Evolutionary conservation across 2,329 filamentous ascomycete genomes (phyloP), one percentile per base, ranked within the genome.

Genomic region (Hypomyces perniciosus): DNA sequence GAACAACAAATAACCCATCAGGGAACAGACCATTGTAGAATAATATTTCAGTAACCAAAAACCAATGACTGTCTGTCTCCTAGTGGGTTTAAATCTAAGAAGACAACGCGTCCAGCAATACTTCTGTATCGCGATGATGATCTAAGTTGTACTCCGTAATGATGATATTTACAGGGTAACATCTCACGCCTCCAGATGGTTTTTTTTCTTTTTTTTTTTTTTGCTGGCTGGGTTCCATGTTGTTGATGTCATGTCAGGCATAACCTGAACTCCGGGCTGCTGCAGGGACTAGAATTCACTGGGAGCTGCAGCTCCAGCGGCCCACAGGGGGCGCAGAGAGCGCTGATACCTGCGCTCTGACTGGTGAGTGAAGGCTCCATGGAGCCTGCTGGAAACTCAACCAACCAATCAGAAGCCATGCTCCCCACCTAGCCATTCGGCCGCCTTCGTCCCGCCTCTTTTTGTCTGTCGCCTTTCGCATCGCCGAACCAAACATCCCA

Each of bases 381-480:
- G 5, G 35, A 6, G 35, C 10, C 9, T 38, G 35, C 35, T 38
- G 33, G 9, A 29, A 28, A 34, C 27, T 34, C 45, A 48, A 43
- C 42, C 39, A 31, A 33, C 63, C 59, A 65, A 64, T 65, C 48
- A 60, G 13, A 46, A 12, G 38, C 48, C 46, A 38, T 48, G 30
- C 55, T 58, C 55, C 61, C 61, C 58, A 59, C 60, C 56, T 60
- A 54, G 49, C 34, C 30, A 37, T 35, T 46, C 34, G 35, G 46
- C 20, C 42, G 46, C 55, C 43, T 54, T 56, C 43, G 26, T 13
- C 35, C 31, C 27, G 31, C 38, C 44, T 40, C 43, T 35, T 46
- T 51, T 12, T 26, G 27, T 37, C 44, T 44, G 33, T 34, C 41
- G 45, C 46, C 54, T 33, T 35, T 33, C 39, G 20, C 44, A 43